Base-by-base conservation (phyloP, 495 filamentous ascomycete genomes). In the Bacidia gigantensis region DNA sequence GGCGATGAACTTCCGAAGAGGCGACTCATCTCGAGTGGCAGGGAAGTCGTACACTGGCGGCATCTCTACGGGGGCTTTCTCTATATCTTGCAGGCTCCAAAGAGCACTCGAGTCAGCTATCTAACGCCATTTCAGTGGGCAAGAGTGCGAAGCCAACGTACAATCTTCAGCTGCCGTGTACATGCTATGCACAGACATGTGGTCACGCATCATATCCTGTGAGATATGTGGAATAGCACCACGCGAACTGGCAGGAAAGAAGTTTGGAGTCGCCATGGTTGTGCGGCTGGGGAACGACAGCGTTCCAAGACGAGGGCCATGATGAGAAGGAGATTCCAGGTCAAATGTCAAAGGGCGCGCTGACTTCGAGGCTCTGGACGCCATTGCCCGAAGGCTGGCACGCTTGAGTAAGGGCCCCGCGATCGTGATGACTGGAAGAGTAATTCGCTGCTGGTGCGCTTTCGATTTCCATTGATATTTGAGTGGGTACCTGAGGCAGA, bases 141-240 rank as follows among this genome's bases (percentile, higher is more conserved):
- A 35, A 14, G 7, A 7, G 7, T 35, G 29, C 14, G 29, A n/a
- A n/a, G 29, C 14, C 29, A 14, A 75, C 83, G 69, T 69, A 96
- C 92, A 98, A 66, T 98, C 93, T 75, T 98, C 92, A 11, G 97
- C 66, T 11, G 84, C 87, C 52, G 88, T 70, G 65, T 90, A 94
- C 22, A 87, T 70, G 45, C 84, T 86, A 18, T 65, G 67, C 40
- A 89, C 71, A 3, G 76, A 60, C 5, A 81, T 79, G 56, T 84
- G 74, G 32, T 80, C 77, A 23, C 67, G 65, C 56, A 90, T 67
- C 57, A 84, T 82, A 71, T 98, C 92, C 50, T 87, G 90, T 14
- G 89, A 80, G 49, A 98, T 67, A 68, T 98, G 92, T 21, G 92
- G 86, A 25, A 96, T 69, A 1, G 72, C 75, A 11, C 92, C 92